A percentile compares a stretch with the other conserved stretches of the same genome.
These are phyloP conservation scores for Postia placenta DNA, from an alignment of 768 basidiomycete genomes.

Conservation along the genomic window DNA sequence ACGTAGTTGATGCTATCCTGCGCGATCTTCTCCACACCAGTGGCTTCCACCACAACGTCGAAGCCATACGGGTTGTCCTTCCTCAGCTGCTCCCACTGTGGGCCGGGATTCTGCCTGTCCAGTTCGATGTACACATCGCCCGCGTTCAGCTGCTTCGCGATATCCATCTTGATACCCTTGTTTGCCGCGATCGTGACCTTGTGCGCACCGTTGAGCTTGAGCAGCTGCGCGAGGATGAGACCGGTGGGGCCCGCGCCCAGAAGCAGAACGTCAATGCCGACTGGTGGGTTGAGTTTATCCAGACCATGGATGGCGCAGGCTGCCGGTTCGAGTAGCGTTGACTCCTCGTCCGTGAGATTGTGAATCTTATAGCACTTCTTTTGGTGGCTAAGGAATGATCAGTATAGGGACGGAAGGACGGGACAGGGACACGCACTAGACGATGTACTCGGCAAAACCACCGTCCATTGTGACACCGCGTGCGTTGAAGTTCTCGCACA, in stretches of 20 bases:
- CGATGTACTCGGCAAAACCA: constrained; percentile 87
- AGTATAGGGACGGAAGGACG: neutral
- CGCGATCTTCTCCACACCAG: constrained; percentile 82
- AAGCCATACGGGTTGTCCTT: constrained; percentile 84
- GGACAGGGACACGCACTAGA: constrained; percentile 51
- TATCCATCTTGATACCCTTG: constrained; percentile 86
- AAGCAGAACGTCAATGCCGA: constrained; percentile 80
- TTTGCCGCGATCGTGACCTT: constrained; percentile 82
- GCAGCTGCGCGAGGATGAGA: constrained; percentile 79
- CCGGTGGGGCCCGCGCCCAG: constrained; percentile 89
- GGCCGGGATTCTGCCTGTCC: constrained; percentile 65
- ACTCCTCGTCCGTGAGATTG: constrained; percentile 82
- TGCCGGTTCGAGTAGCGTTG: constrained; percentile 85
- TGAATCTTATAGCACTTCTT: constrained; percentile 84
- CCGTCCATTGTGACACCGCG: constrained; percentile 79
- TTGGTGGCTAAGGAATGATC: constrained; percentile 38
- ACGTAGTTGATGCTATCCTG: constrained; percentile 89
- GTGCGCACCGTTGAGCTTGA: constrained; percentile 82
- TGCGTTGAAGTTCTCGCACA: constrained; percentile 82
- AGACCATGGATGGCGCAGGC: constrained; percentile 91
- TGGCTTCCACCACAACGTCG: constrained; percentile 59
- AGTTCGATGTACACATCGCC: constrained; percentile 86
- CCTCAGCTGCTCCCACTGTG: constrained; percentile 79
- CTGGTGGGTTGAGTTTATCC: constrained; percentile 78
- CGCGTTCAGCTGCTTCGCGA: constrained; percentile 72